Evolutionary conservation across 495 filamentous ascomycete genomes (phyloP).

Genomic region (Talaromyces ruber): DNA sequence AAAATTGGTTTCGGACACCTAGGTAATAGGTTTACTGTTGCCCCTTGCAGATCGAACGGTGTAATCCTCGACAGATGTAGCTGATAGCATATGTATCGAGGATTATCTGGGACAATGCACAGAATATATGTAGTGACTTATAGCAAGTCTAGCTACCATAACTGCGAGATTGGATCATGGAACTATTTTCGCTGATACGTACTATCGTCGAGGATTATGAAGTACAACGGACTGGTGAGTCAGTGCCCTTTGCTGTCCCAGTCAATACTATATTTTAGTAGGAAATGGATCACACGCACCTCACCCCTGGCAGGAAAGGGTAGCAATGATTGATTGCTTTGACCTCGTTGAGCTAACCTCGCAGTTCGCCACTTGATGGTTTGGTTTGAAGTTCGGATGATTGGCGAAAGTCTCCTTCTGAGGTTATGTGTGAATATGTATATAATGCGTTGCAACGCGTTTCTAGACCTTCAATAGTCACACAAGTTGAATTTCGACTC

Average conservation of each 20-base stretch:
- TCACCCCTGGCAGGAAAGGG: neutral
- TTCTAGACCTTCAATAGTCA: neutral
- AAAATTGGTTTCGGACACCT: neutral
- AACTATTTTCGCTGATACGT: neutral
- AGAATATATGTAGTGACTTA: neutral
- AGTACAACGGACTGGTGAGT: neutral
- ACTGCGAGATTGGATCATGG: neutral
- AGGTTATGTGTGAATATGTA: too few species aligned
- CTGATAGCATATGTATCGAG: neutral
- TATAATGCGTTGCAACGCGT: neutral
- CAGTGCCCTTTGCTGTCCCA: neutral
- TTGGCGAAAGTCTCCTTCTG: neutral
- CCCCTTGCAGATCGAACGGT: neutral
- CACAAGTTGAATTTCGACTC: neutral
- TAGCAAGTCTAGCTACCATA: neutral
- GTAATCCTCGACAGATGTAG: neutral
- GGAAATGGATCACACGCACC: neutral
- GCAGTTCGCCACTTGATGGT: neutral
- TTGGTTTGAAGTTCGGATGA: neutral
- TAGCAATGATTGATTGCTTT: neutral
- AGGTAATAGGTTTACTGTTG: neutral
- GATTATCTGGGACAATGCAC: neutral
- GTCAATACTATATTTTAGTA: neutral
- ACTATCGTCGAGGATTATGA: neutral
- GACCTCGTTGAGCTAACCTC: neutral